Percentiles rank a stretch among this genome's conserved stretches.
Evolutionary conservation across 495 filamentous ascomycete genomes (phyloP).

Genomic region (Bombardia bombarda): DNA sequence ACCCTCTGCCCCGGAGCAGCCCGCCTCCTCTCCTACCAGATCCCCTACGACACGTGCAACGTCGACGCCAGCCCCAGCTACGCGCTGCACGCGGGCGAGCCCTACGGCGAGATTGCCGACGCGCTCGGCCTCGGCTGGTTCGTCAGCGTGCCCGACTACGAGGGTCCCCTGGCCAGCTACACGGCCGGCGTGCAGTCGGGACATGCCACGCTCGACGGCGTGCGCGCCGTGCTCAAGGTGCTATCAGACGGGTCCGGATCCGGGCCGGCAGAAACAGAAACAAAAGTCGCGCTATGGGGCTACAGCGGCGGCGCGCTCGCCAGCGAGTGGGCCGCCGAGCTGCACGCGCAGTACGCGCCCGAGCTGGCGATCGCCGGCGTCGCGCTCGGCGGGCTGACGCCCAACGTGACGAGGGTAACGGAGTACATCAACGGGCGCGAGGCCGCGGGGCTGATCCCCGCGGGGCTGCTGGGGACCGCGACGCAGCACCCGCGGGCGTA

Average conservation of each 20-base stretch:
- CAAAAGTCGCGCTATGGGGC: constrained; percentile 36
- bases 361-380: constrained; percentile 44
- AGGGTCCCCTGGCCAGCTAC: constrained; percentile 35
- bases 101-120: constrained; percentile 19
- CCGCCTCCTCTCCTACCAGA: constrained; percentile 37
- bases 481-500: constrained; percentile 14
- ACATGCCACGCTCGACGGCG: constrained; percentile 37
- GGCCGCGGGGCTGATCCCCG: constrained; percentile 10
- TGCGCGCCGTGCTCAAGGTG: constrained; percentile 31
- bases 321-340: constrained; percentile 45
- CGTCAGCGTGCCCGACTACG: constrained; percentile 39
- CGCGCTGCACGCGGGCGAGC: constrained; percentile 11
- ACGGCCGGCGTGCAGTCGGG: constrained; percentile 32
- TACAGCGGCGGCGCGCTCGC: constrained; percentile 51
- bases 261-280: constrained; percentile 9
- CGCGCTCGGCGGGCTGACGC: constrained; percentile 38
- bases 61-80: constrained; percentile 24
- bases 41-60: constrained; percentile 33
- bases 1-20: constrained; percentile 8
- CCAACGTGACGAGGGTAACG: constrained; percentile 23
- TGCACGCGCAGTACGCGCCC: constrained; percentile 47
- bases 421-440: constrained; percentile 10
- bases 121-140: constrained; percentile 35
- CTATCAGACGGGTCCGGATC: constrained; percentile 5
- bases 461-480: constrained; percentile 12